Base-by-base conservation (phyloP, 208 protist species). In the Acanthamoeba lenticulata region DNA sequence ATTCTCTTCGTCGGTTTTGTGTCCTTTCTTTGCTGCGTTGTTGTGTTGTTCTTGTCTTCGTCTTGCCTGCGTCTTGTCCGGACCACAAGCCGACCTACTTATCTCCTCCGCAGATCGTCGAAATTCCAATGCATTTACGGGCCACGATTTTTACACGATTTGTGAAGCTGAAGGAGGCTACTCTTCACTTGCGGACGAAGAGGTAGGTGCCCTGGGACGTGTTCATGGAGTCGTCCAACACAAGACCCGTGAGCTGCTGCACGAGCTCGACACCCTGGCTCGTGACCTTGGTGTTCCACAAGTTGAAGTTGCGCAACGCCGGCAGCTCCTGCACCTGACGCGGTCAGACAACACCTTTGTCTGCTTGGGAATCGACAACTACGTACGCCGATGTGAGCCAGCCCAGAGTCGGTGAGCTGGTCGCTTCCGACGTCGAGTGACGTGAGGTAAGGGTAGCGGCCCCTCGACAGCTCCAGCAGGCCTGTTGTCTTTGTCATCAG, bases 221-320 rank as follows among this genome's bases (percentile, higher is more conserved):
- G 85, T 91, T 91, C 85, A 91, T 91, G 36, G 69, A 32, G 85
- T 91, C 85, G 38, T 91, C 57, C 36, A 69, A 36, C 2, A 91
- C 85, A 15, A 91, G 85, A 5, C 57, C 85, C 34, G 85, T 91
- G 7, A 91, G 57, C 40, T 91, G 55, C 57, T 91, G 85, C 38
- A 91, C 57, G 11, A 91, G 85, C 2, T 91, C 85, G 2, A 21
- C 47, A 15, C 85, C 85, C 57, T 40, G 77, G n/a, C 57, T 86
- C 32, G 77, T 86, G 42, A 86, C 77, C 77, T 86, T 86, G n/a
- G 77, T 86, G 77, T 86, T 86, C 77, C 77, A 86, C 77, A 86
- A 40, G 77, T 86, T 86, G 77, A 86, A 86, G 77, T 60, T 0
- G 19, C 77, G 77, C 42, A 86, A 21, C 74, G 77, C 77, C 2